Evolutionary conservation across 1,284 basidiomycete species (phyloP), one percentile per base, ranked within the genome.

Genomic region (Ganoderma boninense): DNA sequence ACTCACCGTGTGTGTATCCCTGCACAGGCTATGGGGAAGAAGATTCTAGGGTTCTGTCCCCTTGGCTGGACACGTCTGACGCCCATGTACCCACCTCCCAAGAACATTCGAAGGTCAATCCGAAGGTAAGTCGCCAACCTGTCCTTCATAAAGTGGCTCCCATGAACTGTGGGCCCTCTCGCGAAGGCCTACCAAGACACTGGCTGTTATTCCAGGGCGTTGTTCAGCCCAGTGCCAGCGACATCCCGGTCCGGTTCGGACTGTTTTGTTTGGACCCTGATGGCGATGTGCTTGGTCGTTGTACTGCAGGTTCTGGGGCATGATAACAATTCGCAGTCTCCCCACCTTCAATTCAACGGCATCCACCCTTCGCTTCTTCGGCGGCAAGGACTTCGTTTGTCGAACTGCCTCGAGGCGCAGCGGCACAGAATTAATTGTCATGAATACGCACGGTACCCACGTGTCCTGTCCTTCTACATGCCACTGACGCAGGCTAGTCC

Each of bases 321-420:
- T 56, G 29, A 32, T 29, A 14, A 56, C 54, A 16, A 56, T 16
- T 56, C 54, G 29, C 54, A 32, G 54, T 32, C 29, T 29, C n/a
- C 52, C 14, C 11, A 56, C 29, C 18, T 7, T n/a, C 29, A 32
- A 56, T 56, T 32, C 54, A 32, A 32, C 29, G 26, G 16, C 29
- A 20, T 29, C 26, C 52, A 57, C n/a, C 16, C 23, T 57, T 29
- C 29, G 54, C 54, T 57, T 57, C 29, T 2, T 29, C 18, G 54
- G 29, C 29, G 54, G 29, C 54, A 57, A 57, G 54, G 54, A 57
- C 26, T 35, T 57, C 54, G 54, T 57, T 57, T 57, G 54, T 35
- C 54, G 32, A 35, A 57, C 54, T 32, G 54, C 54, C 54, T 57
- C 54, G 54, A 57, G 54, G 54, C 54, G 54, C 54, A 57, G 54